phyloP scores from a whole-genome alignment of 2,329 filamentous ascomycete species.

The Trichoderma koningii region DNA sequence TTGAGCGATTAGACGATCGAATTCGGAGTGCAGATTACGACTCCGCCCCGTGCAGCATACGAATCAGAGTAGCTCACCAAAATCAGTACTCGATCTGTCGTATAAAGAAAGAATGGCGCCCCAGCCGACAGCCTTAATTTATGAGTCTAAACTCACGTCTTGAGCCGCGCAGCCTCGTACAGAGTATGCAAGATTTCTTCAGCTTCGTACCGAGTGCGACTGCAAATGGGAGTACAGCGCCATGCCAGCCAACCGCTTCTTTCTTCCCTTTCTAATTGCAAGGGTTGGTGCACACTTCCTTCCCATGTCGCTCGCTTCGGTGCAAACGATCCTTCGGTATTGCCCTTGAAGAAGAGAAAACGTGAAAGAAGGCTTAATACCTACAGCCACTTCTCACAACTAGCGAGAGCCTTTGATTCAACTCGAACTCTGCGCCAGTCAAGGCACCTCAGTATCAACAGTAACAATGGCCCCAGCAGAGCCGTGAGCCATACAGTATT shows the following conservation, averaged over 20 bases:
- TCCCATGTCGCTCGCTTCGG: no score
- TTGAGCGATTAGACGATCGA: not conserved
- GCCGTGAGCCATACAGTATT: constrained; percentile 6
- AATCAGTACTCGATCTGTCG: not conserved
- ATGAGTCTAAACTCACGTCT: no score
- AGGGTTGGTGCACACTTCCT: constrained; percentile 4
- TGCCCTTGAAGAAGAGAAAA: not conserved
- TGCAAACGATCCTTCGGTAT: not conserved
- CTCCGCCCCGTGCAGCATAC: constrained; percentile 5
- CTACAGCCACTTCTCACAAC: not conserved
- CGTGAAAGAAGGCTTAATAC: not conserved
- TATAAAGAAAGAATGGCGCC: constrained; percentile 6
- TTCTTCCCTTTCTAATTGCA: not conserved
- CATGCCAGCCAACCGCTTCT: constrained; percentile 1
- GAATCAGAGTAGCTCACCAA: not conserved
- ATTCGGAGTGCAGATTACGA: constrained; percentile 24
- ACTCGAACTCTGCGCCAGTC: no score
- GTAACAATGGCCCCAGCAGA: not conserved
- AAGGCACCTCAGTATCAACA: no score
- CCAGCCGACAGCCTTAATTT: not conserved
- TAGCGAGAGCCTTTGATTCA: no score
- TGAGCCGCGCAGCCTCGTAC: no score
- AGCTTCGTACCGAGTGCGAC: not conserved
- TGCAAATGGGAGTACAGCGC: not conserved
- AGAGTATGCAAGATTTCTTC: no score